Evolutionary conservation across 257 asterid species (phyloP).

Genomic region (Vinca minor): DNA sequence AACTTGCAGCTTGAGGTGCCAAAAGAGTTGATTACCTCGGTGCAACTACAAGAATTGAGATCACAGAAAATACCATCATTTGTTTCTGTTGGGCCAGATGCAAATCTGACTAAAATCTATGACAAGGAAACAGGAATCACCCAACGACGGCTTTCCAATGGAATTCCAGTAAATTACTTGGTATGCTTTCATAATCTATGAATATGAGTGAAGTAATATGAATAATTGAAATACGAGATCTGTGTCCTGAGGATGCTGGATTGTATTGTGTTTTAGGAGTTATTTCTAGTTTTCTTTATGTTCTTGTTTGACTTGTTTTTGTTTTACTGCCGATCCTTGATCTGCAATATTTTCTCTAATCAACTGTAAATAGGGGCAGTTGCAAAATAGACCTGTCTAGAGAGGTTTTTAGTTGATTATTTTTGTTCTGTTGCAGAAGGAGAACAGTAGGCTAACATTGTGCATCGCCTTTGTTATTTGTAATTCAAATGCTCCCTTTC

Average conservation of each 20-base stretch:
- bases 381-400: not conserved
- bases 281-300: not conserved
- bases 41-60: constrained; percentile 53
- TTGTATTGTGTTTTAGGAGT: not conserved
- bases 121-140: constrained; percentile 83
- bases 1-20: constrained; percentile 95
- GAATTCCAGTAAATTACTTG: constrained; percentile 93
- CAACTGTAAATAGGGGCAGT: not conserved
- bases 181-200: constrained; percentile 30
- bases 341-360: not conserved
- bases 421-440: not conserved
- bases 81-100: constrained; percentile 52
- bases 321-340: not conserved
- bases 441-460: not conserved
- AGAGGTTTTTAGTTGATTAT: not conserved
- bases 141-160: constrained; percentile 91
- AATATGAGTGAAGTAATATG: not conserved
- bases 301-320: not conserved
- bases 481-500: too few relatives aligned
- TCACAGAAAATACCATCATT: constrained; percentile 55
- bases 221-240: not conserved
- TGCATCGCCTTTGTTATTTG: not conserved
- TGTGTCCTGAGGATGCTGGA: not conserved
- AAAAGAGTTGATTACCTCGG: constrained; percentile 63
- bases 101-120: constrained; percentile 39